phyloP scores from a whole-genome alignment of 2,329 filamentous ascomycete genomes.

The Colletotrichum sidae region DNA sequence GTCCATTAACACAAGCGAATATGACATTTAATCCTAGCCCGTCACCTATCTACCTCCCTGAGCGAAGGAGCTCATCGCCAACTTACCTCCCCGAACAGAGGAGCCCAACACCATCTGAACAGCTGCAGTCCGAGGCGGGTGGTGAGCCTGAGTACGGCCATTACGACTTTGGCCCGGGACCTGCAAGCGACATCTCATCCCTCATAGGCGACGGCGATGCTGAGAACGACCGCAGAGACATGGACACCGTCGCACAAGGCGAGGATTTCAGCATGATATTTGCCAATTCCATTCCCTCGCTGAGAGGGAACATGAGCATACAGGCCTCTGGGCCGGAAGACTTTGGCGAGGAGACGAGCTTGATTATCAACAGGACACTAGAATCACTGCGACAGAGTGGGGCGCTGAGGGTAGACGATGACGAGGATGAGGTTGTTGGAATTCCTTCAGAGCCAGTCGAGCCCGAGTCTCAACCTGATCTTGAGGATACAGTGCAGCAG shows the following conservation, averaged over 20 bases:
- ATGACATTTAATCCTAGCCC: conserved; percentile 2
- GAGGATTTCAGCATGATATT: conserved; percentile 72
- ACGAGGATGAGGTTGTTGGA: conserved; percentile 32
- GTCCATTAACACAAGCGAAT: conserved; percentile 37
- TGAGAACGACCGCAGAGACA: conserved; percentile 39
- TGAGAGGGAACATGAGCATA: conserved; percentile 56
- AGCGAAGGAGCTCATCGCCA: no score
- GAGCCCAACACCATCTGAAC: conserved; percentile 28
- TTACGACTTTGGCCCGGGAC: conserved; percentile 32
- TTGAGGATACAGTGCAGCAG: not conserved
- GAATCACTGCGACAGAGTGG: conserved; percentile 59
- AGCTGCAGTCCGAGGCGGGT: conserved; percentile 28
- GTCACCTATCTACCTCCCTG: conserved; percentile 2
- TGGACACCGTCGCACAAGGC: conserved; percentile 59
- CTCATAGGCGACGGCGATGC: conserved; percentile 37
- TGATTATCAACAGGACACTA: conserved; percentile 67
- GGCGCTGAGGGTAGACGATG: conserved; percentile 32
- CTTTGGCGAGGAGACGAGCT: conserved; percentile 66
- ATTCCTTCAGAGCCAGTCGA: conserved; percentile 2
- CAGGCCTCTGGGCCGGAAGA: conserved; percentile 53
- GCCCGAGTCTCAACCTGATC: no score
- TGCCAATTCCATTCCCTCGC: conserved; percentile 64
- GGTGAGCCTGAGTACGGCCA: conserved; percentile 26
- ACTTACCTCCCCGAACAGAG: conserved; percentile 9
- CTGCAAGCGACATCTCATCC: conserved; percentile 32